phyloP scores from a whole-genome alignment of 352 stramenopile species.

The Pythium rhizo-oryzae region DNA sequence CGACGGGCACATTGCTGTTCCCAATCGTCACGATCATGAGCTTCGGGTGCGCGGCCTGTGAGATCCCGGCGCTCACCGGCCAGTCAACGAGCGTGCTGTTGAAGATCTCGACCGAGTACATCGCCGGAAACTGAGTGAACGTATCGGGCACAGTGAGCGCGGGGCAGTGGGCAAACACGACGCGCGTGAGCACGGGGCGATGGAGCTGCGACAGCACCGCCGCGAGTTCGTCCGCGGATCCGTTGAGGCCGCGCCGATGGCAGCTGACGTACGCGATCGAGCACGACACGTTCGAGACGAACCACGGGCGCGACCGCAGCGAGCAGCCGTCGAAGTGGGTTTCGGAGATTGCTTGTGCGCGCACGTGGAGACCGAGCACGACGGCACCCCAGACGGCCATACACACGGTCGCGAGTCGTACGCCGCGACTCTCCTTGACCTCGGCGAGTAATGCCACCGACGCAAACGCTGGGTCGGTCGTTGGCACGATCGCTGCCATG shows the following conservation, averaged over 20 bases:
- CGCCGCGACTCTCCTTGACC: not conserved
- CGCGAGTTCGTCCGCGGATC: not conserved
- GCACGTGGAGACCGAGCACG: conserved; percentile 1
- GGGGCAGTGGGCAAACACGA: conserved; percentile 22
- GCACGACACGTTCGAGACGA: conserved; percentile 13
- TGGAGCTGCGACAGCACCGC: conserved; percentile 5
- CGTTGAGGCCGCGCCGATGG: conserved; percentile 8
- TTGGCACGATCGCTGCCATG: not conserved
- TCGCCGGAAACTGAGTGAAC: conserved; percentile 9
- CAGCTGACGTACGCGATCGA: conserved; percentile 31
- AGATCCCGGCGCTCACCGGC: conserved; percentile 1
- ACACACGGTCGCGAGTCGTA: not conserved
- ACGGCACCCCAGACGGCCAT: not conserved
- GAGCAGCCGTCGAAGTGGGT: not conserved
- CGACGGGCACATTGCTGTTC: not conserved
- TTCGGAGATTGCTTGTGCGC: not conserved
- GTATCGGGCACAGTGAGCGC: conserved; percentile 10
- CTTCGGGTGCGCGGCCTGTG: not conserved
- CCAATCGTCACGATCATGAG: not conserved
- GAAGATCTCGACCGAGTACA: conserved; percentile 9
- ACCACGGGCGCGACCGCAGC: conserved; percentile 17
- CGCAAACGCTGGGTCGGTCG: not conserved
- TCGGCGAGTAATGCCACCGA: not conserved
- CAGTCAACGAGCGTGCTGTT: conserved; percentile 22
- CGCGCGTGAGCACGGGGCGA: not conserved